Evolutionary conservation across 2,329 filamentous ascomycete genomes (phyloP).

Genomic region (Trichoderma sp.): DNA sequence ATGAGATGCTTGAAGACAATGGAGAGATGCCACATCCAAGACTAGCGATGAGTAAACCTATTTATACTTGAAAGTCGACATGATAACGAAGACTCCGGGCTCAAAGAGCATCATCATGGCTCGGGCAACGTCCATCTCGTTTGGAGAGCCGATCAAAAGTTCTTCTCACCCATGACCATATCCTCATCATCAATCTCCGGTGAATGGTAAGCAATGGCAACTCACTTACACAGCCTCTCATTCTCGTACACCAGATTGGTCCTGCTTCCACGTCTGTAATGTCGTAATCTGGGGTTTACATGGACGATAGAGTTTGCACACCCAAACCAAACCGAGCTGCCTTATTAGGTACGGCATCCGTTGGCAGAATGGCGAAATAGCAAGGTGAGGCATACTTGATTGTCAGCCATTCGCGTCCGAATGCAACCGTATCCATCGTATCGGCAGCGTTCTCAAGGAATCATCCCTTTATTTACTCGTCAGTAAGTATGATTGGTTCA

Average conservation of each 20-base stretch:
- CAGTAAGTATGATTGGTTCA: not conserved
- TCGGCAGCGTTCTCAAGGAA: not conserved
- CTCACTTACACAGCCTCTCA: not conserved
- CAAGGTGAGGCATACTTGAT: not conserved
- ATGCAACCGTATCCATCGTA: not conserved
- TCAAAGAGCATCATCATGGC: not conserved
- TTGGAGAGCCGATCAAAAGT: not conserved
- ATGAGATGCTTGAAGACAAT: not conserved
- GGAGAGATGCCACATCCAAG: not conserved
- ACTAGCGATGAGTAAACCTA: not conserved
- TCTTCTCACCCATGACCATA: not conserved
- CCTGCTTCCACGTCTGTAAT: not conserved
- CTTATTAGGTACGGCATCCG: not conserved
- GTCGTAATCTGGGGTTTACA: not conserved
- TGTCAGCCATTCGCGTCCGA: not conserved
- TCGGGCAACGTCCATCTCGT: not conserved
- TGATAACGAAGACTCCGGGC: not conserved
- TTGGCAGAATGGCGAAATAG: not conserved
- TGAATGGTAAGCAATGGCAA: not conserved
- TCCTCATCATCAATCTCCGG: not conserved
- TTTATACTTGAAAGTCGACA: not conserved
- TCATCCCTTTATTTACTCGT: not conserved
- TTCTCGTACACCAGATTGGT: not conserved
- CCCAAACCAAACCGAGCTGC: not conserved
- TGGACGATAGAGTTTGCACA: not conserved